Evolutionary conservation across 2,329 filamentous ascomycete species (phyloP), one percentile per base, ranked within the genome.

Genomic region (Aspergillus pseudonomiae): DNA sequence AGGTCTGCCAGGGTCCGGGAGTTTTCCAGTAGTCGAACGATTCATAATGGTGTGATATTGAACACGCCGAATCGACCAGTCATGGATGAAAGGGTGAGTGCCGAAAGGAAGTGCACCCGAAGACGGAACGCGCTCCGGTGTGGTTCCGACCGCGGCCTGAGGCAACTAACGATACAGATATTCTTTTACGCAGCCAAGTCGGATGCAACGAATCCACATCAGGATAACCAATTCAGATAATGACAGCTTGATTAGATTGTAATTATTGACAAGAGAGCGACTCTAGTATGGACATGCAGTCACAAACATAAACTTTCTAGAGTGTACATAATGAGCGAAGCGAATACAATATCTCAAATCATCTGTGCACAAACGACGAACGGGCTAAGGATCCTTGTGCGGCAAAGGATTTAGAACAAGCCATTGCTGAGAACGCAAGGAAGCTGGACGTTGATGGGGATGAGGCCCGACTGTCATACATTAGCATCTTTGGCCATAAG

Each of bases 21-120:
- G 24, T 21, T 46, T 41, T 16, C 39, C 19, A 12, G 53, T 45
- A 1, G 41, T 48, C 16, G 24, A n/a, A 32, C 7, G 46, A 6
- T 60, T 36, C 64, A 67, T 69, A 1, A 32, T 30, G 14, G 7
- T 5, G 3, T 26, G 11, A 1, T 24, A 45, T 14, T 24, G 21
- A 28, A 11, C 16, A 41, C 19, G 19, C 36, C 16, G 16, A 41
- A n/a, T 2, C 39, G 2, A 41, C 16, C 39, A n/a, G n/a, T 6
- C 43, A 12, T 24, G 43, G 21, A 21, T 4, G 32, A 36, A 34
- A 59, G 3, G n/a, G 48, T 46, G 41, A 43, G 24, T 16, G 39
- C 4, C n/a, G 24, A 7, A 36, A 7, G 53, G 57, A 60, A 60
- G 5, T n/a, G 21, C 6, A 16, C 36, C 62, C 52, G 57, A 50